Base-by-base conservation (phyloP, 306 rosid genomes). In the Rubus parviflorus region DNA sequence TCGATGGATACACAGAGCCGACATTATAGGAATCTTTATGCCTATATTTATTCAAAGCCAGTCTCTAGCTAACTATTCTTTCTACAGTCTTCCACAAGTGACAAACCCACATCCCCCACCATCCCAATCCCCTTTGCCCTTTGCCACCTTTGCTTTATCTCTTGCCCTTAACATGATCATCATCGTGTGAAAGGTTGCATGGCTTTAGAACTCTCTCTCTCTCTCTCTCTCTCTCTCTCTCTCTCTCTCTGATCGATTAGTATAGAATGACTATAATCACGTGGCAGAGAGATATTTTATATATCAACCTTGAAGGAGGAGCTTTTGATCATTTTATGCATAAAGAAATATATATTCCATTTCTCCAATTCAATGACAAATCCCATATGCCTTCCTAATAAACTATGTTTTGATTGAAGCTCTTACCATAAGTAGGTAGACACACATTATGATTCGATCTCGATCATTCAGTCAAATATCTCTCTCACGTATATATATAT, bases 161-260 rank as follows among this genome's bases (percentile, higher is more conserved):
- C 68, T 35, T 56, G 40, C 54, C 76, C 72, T 53, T 15, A 46
- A 41, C 78, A 70, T 35, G 70, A 81, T 81, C 74, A 79, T 72
- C 84, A 84, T 89, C 82, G 86, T 85, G 87, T 86, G 88, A 88
- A 93, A 94, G 96, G 92, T 87, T 87, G 87, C 90, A 87, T 85
- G 89, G 88, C 98, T 93, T 93, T 91, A 77, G 87, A 73, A 78
- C 75, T 52, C 74, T 71, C 73, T 68, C 81, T 74, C 20, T 20
- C 22, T 75, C 35, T 19, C 5, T 23, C 8, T 15, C 17, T 30
- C 45, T 23, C 10, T 40, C 60, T 52, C 17, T 57, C 67, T 62
- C 76, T 72, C 69, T 61, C 40, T 48, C 19, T 60, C 8, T 12
- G 1, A 8, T 15, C 0, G 10, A 45, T 43, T 63, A 74, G 81